These are phyloP conservation scores for Fusarium redolens DNA, from an alignment of 2,329 filamentous ascomycete genomes.

Conservation along the genomic window DNA sequence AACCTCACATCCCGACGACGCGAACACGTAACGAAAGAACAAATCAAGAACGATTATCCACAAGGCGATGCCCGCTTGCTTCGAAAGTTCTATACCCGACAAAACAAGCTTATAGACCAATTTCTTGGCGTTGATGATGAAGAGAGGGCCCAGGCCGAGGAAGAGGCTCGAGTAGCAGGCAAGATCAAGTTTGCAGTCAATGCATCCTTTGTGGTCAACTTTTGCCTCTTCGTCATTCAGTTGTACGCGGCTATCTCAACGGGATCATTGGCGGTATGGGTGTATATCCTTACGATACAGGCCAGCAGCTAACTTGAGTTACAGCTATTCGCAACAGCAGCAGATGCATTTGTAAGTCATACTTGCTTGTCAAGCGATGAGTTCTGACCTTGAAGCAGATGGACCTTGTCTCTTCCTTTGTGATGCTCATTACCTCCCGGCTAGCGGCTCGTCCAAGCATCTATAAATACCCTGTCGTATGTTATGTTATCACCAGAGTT, in stretches of 20 bases:
- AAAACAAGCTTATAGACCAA: background rate
- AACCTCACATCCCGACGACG: background rate
- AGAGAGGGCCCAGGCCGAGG: background rate
- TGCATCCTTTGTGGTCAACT: slow-evolving; percentile 4
- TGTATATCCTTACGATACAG: accelerated
- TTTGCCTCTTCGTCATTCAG: slow-evolving; percentile 7
- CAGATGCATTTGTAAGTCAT: background rate
- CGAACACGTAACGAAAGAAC: background rate
- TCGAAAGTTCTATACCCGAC: background rate
- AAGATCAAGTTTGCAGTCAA: slow-evolving; percentile 10
- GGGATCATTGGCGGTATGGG: background rate
- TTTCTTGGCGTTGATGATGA: background rate
- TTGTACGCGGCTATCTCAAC: background rate
- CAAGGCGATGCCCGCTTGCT: background rate
- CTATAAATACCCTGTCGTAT: slow-evolving; percentile 1
- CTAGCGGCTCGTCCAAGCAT: background rate
- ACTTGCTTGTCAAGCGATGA: accelerated
- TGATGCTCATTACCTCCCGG: background rate
- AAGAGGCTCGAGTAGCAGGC: background rate
- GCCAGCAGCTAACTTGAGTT: accelerated
- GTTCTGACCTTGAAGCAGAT: background rate
- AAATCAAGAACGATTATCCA: background rate
- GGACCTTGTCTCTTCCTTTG: background rate
- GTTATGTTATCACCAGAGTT: background rate
- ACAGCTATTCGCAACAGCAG: background rate